These are phyloP conservation scores for Ailanthus altissimus DNA, from an alignment of 345 rosid species.

Conservation along the genomic window DNA sequence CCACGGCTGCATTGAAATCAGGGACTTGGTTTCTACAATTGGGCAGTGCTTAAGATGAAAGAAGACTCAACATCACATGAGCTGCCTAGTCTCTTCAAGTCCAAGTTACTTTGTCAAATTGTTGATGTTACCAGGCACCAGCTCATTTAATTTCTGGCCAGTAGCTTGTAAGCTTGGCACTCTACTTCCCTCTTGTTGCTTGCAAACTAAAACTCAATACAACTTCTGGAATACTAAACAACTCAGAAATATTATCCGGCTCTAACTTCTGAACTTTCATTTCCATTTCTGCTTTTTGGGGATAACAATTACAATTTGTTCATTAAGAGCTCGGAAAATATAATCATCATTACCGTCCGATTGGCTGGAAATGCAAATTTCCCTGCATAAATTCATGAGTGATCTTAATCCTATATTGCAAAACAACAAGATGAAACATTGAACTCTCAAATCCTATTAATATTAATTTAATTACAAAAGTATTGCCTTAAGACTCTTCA, in stretches of 20 bases:
- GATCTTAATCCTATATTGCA: background rate
- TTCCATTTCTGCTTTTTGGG: background rate
- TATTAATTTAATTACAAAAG: background rate
- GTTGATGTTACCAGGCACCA: constrained; percentile 3
- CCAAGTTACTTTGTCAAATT: constrained; percentile 12
- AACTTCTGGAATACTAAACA: background rate
- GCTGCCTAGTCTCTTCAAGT: constrained; percentile 1
- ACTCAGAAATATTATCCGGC: background rate
- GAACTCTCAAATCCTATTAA: background rate
- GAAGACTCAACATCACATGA: constrained; percentile 3
- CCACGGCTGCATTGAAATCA: constrained; percentile 13
- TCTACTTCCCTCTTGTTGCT: background rate
- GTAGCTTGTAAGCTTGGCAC: background rate
- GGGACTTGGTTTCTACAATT: background rate
- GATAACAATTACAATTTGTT: background rate
- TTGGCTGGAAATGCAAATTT: background rate
- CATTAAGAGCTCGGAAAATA: background rate
- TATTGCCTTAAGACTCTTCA: background rate
- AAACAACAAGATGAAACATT: background rate
- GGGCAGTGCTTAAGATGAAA: background rate
- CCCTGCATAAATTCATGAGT: background rate
- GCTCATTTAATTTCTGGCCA: background rate
- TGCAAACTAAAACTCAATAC: background rate
- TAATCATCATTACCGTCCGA: background rate
- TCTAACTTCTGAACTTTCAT: background rate